Conservation (phyloP, 495 filamentous ascomycete species). For the Gamarada debralockiae region DNA sequence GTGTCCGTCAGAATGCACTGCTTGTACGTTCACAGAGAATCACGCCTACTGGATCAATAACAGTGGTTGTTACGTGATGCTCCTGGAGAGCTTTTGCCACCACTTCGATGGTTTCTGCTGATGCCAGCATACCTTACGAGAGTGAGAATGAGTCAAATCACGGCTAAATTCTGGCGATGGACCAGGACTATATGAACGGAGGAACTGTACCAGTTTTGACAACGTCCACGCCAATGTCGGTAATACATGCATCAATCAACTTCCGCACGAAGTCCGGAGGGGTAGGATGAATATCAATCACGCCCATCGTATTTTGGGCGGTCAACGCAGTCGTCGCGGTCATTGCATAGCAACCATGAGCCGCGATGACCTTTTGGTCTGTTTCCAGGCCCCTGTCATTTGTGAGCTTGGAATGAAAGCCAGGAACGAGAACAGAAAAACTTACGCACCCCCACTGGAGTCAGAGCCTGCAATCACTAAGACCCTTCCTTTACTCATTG, state of each 20-base stretch:
- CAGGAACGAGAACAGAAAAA: conserved; percentile 16
- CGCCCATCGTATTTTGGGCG: conserved; percentile 87
- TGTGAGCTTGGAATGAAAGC: background rate
- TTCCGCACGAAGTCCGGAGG: conserved; percentile 76
- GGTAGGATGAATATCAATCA: conserved; percentile 74
- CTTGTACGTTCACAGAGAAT: conserved; percentile 3
- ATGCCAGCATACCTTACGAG: conserved; percentile 80
- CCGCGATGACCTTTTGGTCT: conserved; percentile 90
- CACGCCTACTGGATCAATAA: conserved; percentile 75
- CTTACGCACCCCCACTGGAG: conserved; percentile 84
- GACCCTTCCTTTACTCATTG: conserved; percentile 45
- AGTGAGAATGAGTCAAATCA: background rate
- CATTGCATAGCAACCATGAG: conserved; percentile 91
- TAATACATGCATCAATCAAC: conserved; percentile 78
- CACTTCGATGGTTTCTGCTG: conserved; percentile 67
- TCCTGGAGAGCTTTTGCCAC: conserved; percentile 63
- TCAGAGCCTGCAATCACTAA: conserved; percentile 85
- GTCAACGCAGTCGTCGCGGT: conserved; percentile 95
- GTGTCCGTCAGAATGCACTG: background rate
- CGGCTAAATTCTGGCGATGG: background rate
- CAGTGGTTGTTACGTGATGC: conserved; percentile 57
- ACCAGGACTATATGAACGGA: background rate
- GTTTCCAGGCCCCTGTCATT: conserved; percentile 81
- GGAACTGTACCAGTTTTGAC: conserved; percentile 75
- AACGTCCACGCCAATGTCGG: conserved; percentile 83